Percentiles rank a stretch among this genome's conserved stretches.
These are phyloP conservation scores for Achlya hypogyna DNA, from an alignment of 352 stramenopile genomes.

Conservation along the genomic window DNA sequence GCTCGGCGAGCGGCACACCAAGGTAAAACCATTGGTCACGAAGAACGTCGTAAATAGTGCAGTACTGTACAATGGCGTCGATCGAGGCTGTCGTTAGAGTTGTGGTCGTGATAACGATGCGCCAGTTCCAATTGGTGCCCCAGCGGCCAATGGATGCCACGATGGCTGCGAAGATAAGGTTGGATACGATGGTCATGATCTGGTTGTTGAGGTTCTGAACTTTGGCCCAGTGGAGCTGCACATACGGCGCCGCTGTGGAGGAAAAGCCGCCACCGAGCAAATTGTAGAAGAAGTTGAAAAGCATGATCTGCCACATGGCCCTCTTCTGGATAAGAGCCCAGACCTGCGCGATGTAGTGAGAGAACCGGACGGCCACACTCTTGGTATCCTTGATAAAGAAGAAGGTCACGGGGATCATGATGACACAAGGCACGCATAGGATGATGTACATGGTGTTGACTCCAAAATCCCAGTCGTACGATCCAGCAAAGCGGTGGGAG, in stretches of 20 bases:
- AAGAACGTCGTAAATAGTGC: slow-evolving; percentile 45
- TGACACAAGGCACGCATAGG: slow-evolving; percentile 25
- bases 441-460: slow-evolving; percentile 21
- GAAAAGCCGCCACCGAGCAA: slow-evolving; percentile 38
- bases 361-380: background rate
- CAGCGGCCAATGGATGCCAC: slow-evolving; percentile 40
- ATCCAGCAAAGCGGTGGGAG: slow-evolving; percentile 31
- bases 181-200: slow-evolving; percentile 38
- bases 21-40: slow-evolving; percentile 46
- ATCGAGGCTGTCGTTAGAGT: slow-evolving; percentile 33
- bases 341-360: background rate
- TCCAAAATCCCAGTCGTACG: slow-evolving; percentile 28
- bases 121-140: slow-evolving; percentile 46
- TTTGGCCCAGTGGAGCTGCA: slow-evolving; percentile 53
- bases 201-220: slow-evolving; percentile 41
- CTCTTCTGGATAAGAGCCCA: slow-evolving; percentile 39
- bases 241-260: slow-evolving; percentile 29
- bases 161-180: slow-evolving; percentile 30
- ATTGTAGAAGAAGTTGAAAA: slow-evolving; percentile 44
- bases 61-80: slow-evolving; percentile 34
- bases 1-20: slow-evolving; percentile 36
- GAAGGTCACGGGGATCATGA: background rate
- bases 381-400: background rate
- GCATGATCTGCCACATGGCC: slow-evolving; percentile 64
- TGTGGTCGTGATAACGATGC: slow-evolving; percentile 27